Evolutionary conservation across 768 basidiomycete genomes (phyloP), one percentile per base, ranked within the genome.

Genomic region (Pulveroboletus sp.): DNA sequence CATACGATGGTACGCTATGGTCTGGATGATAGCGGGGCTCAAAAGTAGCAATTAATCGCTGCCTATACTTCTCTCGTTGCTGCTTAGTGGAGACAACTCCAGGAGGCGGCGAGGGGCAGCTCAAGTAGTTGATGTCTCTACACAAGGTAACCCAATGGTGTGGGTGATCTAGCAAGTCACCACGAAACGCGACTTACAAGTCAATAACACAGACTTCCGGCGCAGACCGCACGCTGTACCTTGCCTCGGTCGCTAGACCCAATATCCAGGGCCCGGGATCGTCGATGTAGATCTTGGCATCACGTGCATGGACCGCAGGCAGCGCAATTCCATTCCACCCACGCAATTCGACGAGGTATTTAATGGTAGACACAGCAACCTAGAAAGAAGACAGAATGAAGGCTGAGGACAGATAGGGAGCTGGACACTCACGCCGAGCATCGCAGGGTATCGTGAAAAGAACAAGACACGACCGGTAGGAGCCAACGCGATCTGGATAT

Each of bases 231-330:
- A 91, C 73, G 56, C 87, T 79, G 65, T 91, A 87, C 51, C 90
- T 78, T 8, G 88, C 85, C 63, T 94, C 87, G 2, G 89, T 89
- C 10, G 90, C 82, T 35, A 95, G 75, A 32, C 90, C 94, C 67
- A 97, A 81, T 59, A 98, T 93, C 84, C 92, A 98, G 53, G 95
- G 95, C 31, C 94, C 94, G 38, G 94, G 92, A 66, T 98, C 93
- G 57, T 97, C 93, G 54, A 94, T 86, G 57, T 92, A 90, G 46
- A 98, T 90, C 64, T 87, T 90, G 26, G 91, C 85, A 56, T 96
- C 95, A 39, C 94, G 83, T 31, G 86, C 83, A 64, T 93, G 91
- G 31, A 92, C 87, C 2, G 89, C 78, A 32, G 84, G 73, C 38
- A 93, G 76, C 14, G 89, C 85, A 45, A 95, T 83, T 4, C 93